Percentiles rank a stretch among this genome's conserved stretches.
These are phyloP conservation scores for Chlorociboria aeruginascens DNA, from an alignment of 495 filamentous ascomycete species.

Conservation along the genomic window DNA sequence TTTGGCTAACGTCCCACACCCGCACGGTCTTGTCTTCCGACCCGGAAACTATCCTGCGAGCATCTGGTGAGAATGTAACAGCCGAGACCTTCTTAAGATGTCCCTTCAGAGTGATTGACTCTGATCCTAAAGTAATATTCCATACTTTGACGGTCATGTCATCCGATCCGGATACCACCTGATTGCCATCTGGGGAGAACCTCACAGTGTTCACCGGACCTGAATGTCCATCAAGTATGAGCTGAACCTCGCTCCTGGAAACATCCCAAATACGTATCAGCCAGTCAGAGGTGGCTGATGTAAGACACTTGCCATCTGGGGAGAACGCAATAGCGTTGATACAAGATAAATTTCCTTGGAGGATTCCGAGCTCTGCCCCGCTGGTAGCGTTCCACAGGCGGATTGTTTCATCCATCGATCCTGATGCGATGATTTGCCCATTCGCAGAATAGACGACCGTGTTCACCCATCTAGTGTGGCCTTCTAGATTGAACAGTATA, in stretches of 20 bases:
- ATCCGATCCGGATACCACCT: neutral
- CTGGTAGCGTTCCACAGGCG: neutral
- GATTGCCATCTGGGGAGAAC: conserved; percentile 48
- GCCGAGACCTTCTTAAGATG: neutral
- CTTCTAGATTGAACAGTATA: neutral
- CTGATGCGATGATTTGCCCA: neutral
- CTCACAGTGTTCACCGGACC: conserved; percentile 61
- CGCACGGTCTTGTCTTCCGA: neutral
- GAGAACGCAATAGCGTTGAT: conserved; percentile 29
- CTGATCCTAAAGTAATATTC: neutral
- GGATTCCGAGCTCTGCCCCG: neutral
- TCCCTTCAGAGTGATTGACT: neutral
- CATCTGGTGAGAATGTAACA: neutral
- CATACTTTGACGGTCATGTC: neutral
- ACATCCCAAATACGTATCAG: conserved; percentile 7
- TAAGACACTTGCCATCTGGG: conserved; percentile 5
- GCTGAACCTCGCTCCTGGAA: conserved; percentile 8
- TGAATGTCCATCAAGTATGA: conserved; percentile 59
- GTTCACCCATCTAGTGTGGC: neutral
- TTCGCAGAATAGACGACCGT: neutral
- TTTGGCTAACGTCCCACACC: too few species aligned
- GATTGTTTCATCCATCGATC: neutral
- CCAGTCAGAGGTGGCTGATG: neutral
- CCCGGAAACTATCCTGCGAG: neutral
- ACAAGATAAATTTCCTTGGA: neutral